Percentiles rank a stretch among this genome's conserved stretches.
phyloP scores from a whole-genome alignment of 129 eudicot genomes.

The Chrysanthemum seticuspe region DNA sequence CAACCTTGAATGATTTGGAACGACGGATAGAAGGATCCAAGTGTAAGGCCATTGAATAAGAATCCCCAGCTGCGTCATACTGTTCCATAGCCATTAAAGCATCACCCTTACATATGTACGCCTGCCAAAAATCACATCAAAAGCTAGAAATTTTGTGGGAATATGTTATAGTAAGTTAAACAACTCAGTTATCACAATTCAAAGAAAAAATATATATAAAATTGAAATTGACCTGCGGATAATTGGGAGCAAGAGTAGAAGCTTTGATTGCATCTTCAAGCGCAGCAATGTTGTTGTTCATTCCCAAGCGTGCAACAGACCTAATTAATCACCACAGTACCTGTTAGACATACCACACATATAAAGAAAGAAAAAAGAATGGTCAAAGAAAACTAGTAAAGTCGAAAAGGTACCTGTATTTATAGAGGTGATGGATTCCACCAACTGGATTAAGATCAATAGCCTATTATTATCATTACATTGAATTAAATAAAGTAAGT shows the following conservation, averaged over 20 bases:
- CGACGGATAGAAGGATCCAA: conserved; percentile 75
- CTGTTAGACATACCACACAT: conserved; percentile 24
- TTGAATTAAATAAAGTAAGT: too few relatives aligned
- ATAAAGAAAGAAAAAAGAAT: not conserved
- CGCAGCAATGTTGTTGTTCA: conserved; percentile 56
- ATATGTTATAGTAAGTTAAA: too few relatives aligned
- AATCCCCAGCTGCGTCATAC: conserved; percentile 56
- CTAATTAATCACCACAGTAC: conserved; percentile 35
- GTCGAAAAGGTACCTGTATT: conserved; percentile 50
- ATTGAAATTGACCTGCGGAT: conserved; percentile 48
- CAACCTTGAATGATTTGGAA: conserved; percentile 90
- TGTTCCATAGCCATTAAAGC: conserved; percentile 76
- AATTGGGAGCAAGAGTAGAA: conserved; percentile 53
- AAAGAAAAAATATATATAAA: too few relatives aligned
- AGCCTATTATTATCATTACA: conserved; percentile 51
- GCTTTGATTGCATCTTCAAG: conserved; percentile 81
- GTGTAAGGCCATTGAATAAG: conserved; percentile 66
- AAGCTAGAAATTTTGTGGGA: not conserved
- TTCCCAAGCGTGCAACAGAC: conserved; percentile 59
- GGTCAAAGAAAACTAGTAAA: conserved; percentile 12
- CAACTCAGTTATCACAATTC: too few relatives aligned
- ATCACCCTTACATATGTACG: conserved; percentile 79
- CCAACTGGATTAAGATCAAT: conserved; percentile 72
- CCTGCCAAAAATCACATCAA: conserved; percentile 40
- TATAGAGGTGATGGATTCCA: conserved; percentile 60